Evolutionary conservation across 768 basidiomycete species (phyloP), one percentile per base, ranked within the genome.

Genomic region (Calvatia gigantea): DNA sequence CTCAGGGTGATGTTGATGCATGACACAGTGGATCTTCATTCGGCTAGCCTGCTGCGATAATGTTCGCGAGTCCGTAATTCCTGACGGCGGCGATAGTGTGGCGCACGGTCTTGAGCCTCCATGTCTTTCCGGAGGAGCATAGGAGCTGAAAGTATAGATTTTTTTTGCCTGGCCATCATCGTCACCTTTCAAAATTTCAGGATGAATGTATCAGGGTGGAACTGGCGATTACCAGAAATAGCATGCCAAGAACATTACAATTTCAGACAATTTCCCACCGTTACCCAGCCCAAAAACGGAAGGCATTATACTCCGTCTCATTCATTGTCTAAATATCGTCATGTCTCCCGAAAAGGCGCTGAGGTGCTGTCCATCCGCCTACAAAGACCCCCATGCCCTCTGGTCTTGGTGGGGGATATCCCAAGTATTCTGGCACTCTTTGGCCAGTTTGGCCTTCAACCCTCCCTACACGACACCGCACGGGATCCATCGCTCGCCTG

Each of bases 1-100:
- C 54, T 39, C 54, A 55, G 54, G 54, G 54, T 55, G n/a, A n/a
- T 31, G 39, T 5, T 21, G 28, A 52, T 43, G 31, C 19, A 15
- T 25, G 12, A 23, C 14, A 4, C n/a, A 32, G 28, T 8, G 38
- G 28, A 14, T 28, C 8, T 39, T 12, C 15, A 28, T 31, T 17
- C 27, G 9, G 39, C 11, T 43, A 31, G 27, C 28, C 19, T 19
- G 51, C 51, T 32, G 37, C 11, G 28, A 47, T 31, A 29, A n/a
- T 17, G 31, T 29, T 47, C 11, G 46, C 12, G 12, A 48, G 23
- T 33, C 17, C 17, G 29, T 9, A 21, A 19, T 9, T 7, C 45
- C 29, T 39, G 5, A 43, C 27, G n/a, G 45, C 45, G 54, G 54
- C 15, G 45, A 47, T 55, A 47, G 35, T 39, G 44, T 31, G 54